Evolutionary conservation across 2,329 filamentous ascomycete species (phyloP).

Genomic region (Alternaria conjuncta): DNA sequence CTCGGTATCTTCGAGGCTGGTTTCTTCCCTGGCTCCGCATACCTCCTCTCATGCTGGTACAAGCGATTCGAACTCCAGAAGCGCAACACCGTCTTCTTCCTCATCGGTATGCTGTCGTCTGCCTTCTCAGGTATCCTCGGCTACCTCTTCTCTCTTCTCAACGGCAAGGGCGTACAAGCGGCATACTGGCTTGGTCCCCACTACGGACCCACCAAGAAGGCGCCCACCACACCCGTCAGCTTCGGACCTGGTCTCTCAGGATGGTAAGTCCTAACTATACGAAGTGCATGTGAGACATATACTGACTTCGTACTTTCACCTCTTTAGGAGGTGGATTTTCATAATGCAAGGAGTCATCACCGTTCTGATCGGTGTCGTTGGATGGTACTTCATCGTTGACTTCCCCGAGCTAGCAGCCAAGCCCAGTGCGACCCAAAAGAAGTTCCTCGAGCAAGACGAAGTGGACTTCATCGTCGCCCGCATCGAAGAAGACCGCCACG

Average conservation of each 20-base stretch:
- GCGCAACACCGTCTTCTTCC: conserved; percentile 63
- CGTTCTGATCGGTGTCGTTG: conserved; percentile 25
- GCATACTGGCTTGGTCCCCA: conserved; percentile 29
- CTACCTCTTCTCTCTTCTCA: conserved; percentile 53
- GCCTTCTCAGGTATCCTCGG: conserved; percentile 35
- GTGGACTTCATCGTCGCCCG: conserved; percentile 36
- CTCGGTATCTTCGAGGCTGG: conserved; percentile 37
- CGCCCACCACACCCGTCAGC: conserved; percentile 25
- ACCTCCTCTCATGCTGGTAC: conserved; percentile 67
- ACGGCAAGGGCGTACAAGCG: conserved; percentile 52
- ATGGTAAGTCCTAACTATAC: conserved; percentile 21
- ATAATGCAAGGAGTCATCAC: conserved; percentile 33
- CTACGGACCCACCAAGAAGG: conserved; percentile 42
- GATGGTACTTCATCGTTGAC: conserved; percentile 35
- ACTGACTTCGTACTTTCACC: too few species aligned
- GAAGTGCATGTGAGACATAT: too few species aligned
- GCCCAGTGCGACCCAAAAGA: conserved; percentile 24
- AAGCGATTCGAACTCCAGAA: conserved; percentile 62
- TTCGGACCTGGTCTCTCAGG: conserved; percentile 42
- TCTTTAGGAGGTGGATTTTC: conserved; percentile 23
- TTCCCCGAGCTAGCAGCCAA: conserved; percentile 36
- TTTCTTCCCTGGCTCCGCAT: conserved; percentile 47
- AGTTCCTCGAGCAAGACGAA: conserved; percentile 36
- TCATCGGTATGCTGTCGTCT: conserved; percentile 33
- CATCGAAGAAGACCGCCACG: conserved; percentile 35